Percentiles rank a stretch among this genome's conserved stretches.
These are phyloP conservation scores for Mycena albidolilacea DNA, from an alignment of 768 basidiomycete genomes.

Conservation along the genomic window DNA sequence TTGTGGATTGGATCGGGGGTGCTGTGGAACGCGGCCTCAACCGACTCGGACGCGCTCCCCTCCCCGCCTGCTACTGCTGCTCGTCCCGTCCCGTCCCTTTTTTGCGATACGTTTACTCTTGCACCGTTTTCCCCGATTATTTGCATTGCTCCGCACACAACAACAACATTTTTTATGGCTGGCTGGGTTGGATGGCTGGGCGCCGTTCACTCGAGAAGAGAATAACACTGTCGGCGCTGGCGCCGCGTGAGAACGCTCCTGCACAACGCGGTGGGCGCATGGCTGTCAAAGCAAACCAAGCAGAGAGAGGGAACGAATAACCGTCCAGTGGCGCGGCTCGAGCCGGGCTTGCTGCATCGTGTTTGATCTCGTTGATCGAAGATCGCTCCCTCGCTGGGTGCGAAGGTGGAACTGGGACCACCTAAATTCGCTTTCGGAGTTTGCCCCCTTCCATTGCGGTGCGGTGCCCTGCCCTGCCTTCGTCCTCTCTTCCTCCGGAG, in stretches of 20 bases:
- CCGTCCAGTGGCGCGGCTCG: constrained; percentile 10
- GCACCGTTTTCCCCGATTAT: constrained; percentile 42
- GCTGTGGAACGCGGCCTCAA: background rate
- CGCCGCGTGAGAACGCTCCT: constrained; percentile 24
- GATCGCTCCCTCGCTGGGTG: constrained; percentile 13
- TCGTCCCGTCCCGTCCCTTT: constrained; percentile 45
- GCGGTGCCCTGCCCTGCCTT: background rate
- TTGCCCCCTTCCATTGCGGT: background rate
- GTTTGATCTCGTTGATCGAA: constrained; percentile 44
- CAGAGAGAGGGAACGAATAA: constrained; percentile 7
- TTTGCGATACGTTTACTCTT: constrained; percentile 51
- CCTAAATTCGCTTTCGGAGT: too few relatives aligned
- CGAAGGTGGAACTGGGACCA: background rate
- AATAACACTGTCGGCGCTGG: constrained; percentile 21
- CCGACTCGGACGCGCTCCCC: background rate
- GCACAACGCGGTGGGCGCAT: background rate
- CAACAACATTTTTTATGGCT: constrained; percentile 37
- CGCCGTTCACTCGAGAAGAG: constrained; percentile 8
- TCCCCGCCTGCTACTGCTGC: constrained; percentile 10
- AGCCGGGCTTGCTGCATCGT: constrained; percentile 37
- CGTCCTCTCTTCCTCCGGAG: constrained; percentile 8
- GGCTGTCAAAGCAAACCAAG: constrained; percentile 8
- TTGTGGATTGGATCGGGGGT: too few relatives aligned
- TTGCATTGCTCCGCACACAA: constrained; percentile 44
- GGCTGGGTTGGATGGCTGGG: constrained; percentile 4